Conservation (phyloP, 192 early-diverging fungal genomes). For the Backusella parvicylindrica region DNA sequence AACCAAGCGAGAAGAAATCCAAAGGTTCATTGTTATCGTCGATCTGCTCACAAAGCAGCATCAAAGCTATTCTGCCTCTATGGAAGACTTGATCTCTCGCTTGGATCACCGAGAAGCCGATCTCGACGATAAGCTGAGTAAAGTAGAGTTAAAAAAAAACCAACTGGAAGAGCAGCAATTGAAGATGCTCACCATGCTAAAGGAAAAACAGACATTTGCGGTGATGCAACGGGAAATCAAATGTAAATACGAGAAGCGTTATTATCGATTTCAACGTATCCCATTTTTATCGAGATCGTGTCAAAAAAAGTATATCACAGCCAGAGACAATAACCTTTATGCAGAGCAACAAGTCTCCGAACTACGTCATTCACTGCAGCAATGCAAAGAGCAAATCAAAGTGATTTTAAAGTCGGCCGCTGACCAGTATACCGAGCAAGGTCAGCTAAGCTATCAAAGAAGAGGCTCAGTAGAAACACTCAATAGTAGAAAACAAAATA, state of each 20-base stretch:
- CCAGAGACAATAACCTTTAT: background rate
- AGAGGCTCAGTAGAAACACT: background rate
- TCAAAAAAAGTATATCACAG: background rate
- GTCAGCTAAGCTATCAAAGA: background rate
- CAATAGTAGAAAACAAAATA: background rate
- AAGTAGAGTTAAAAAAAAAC: background rate
- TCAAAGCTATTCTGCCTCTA: background rate
- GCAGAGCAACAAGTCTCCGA: slow-evolving; percentile 8
- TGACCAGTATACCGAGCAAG: background rate
- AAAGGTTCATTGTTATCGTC: background rate
- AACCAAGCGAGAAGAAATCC: background rate
- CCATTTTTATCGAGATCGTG: background rate
- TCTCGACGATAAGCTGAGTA: background rate
- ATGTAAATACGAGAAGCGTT: background rate
- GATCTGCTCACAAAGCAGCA: background rate
- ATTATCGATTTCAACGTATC: background rate
- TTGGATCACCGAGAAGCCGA: background rate
- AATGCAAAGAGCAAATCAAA: background rate
- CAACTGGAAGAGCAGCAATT: background rate
- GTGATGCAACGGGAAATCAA: background rate
- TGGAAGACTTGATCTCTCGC: background rate
- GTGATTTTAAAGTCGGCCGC: background rate
- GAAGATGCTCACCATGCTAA: background rate
- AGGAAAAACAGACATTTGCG: background rate
- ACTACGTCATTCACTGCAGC: background rate